A percentile compares a stretch with the other conserved stretches of the same genome.
Conservation (phyloP, 2,329 filamentous ascomycete species). For the Calonectria pteridis region DNA sequence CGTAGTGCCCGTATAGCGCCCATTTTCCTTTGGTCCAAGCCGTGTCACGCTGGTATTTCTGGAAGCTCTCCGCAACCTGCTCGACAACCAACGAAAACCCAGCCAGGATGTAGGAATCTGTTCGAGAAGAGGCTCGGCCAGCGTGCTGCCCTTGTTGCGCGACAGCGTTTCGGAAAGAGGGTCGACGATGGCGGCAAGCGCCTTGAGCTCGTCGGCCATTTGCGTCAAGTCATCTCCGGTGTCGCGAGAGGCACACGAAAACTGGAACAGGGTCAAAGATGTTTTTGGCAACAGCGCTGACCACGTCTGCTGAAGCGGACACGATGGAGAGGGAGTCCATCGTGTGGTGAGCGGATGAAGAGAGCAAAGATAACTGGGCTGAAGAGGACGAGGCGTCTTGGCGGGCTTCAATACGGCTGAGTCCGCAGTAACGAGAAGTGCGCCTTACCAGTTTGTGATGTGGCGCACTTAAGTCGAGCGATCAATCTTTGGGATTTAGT, state of each 20-base stretch:
- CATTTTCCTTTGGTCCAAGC: conserved; percentile 14
- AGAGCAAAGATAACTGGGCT: not conserved
- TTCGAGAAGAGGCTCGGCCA: not conserved
- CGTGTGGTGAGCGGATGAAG: not conserved
- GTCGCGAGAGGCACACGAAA: not conserved
- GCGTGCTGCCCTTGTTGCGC: not conserved
- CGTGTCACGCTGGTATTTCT: conserved; percentile 1
- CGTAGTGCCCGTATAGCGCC: conserved; percentile 6
- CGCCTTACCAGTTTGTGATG: not conserved
- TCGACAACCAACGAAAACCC: not conserved
- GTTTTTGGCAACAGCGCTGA: not conserved
- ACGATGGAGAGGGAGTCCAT: conserved; percentile 14
- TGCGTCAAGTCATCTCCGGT: not conserved
- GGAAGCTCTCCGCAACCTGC: not conserved
- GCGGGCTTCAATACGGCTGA: not conserved
- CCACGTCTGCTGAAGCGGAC: not conserved
- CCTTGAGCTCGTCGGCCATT: not conserved
- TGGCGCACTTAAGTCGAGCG: not conserved
- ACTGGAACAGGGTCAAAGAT: not conserved
- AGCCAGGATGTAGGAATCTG: conserved; percentile 1
- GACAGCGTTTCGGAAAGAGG: not conserved
- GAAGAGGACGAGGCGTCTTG: not conserved
- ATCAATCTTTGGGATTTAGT: not conserved
- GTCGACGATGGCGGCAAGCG: not conserved
- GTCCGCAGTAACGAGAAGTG: not conserved